Evolutionary conservation across 139 green algal species (phyloP).

Genomic region (Dunaliella primolecta): DNA sequence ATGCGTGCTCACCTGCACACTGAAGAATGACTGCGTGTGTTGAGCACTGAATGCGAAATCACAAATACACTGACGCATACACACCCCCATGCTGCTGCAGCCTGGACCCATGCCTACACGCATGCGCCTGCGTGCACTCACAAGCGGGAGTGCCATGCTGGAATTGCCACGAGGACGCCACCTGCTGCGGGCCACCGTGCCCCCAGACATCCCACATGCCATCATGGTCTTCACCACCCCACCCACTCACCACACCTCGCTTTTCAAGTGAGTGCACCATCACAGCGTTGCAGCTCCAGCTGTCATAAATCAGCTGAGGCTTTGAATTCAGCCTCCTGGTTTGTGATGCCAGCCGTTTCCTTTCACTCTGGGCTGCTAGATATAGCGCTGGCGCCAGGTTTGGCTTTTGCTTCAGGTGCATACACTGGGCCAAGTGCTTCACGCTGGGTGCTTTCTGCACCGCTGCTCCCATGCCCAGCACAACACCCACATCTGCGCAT

Average conservation of each 20-base stretch:
- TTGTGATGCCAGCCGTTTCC: too few relatives aligned
- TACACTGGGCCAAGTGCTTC: too few relatives aligned
- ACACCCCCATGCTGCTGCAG: too few relatives aligned
- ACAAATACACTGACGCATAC: too few relatives aligned
- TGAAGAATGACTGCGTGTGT: too few relatives aligned
- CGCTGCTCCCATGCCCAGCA: too few relatives aligned
- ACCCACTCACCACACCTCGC: neutral
- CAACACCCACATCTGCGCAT: too few relatives aligned
- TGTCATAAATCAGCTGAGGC: neutral
- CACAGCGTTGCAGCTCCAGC: neutral
- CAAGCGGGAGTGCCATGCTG: slow-evolving; percentile 31
- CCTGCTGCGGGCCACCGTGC: slow-evolving; percentile 44
- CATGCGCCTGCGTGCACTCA: slow-evolving; percentile 39
- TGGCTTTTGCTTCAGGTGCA: neutral
- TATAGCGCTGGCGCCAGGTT: neutral
- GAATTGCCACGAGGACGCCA: slow-evolving; percentile 59
- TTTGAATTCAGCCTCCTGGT: neutral
- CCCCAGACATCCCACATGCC: slow-evolving; percentile 37
- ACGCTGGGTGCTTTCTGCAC: too few relatives aligned
- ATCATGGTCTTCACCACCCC: slow-evolving; percentile 32
- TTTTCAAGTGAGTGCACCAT: neutral
- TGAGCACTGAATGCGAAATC: too few relatives aligned
- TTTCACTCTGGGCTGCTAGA: too few relatives aligned
- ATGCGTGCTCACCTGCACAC: too few relatives aligned
- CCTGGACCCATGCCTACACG: slow-evolving; percentile 26